phyloP scores from a whole-genome alignment of 1,284 basidiomycete species.

The Papiliotrema terrestris region DNA sequence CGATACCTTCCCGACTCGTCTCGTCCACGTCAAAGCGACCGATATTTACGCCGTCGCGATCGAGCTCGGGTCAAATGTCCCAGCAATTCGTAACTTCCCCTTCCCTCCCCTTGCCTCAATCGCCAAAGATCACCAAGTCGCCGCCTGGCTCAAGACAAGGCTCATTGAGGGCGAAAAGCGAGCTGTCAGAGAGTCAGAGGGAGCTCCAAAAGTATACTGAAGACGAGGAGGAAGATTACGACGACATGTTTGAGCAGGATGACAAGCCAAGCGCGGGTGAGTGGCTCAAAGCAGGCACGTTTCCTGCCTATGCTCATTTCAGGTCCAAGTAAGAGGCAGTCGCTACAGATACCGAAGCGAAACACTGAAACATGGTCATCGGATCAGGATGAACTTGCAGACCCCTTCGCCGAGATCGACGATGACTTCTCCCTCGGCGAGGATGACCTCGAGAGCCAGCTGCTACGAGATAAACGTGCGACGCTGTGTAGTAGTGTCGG shows the following conservation, averaged over 20 bases:
- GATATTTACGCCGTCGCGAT: neutral
- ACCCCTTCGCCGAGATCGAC: conserved; percentile 95
- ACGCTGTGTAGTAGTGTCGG: conserved; percentile 74
- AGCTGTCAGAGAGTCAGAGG: conserved; percentile 15
- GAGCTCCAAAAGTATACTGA: conserved; percentile 76
- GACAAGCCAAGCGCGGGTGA: conserved; percentile 1
- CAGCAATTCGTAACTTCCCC: neutral
- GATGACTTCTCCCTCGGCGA: conserved; percentile 65
- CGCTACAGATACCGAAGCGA: conserved; percentile 64
- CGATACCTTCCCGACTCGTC: conserved; percentile 1
- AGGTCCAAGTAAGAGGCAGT: conserved; percentile 9
- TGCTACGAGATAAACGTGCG: conserved; percentile 86
- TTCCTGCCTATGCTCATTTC: neutral
- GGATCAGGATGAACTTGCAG: conserved; percentile 77
- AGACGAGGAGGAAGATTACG: conserved; percentile 75
- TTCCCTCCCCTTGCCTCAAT: conserved; percentile 2
- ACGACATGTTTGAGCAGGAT: conserved; percentile 69
- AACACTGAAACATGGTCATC: conserved; percentile 85
- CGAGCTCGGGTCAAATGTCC: neutral
- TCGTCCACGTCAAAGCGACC: conserved; percentile 1
- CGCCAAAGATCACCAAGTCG: conserved; percentile 13
- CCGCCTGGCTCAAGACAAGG: conserved; percentile 37
- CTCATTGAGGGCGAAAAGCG: conserved; percentile 27
- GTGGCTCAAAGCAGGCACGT: neutral
- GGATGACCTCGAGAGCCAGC: conserved; percentile 80